These are phyloP conservation scores for Fusarium sp. DNA, from an alignment of 2,329 filamentous ascomycete species.

Conservation along the genomic window DNA sequence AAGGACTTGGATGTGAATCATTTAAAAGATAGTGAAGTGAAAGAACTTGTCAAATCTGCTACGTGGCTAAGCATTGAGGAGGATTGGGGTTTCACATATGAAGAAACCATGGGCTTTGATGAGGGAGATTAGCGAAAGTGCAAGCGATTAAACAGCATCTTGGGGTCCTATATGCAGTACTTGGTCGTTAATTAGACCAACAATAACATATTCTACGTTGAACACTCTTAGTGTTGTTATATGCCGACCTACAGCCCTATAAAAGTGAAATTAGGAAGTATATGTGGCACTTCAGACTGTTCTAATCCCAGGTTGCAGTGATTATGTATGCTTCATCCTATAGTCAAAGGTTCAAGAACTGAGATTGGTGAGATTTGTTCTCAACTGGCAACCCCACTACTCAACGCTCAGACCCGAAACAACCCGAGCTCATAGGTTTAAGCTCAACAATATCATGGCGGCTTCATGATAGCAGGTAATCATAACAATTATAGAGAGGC, in stretches of 20 bases:
- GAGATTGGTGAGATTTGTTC: neutral
- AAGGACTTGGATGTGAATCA: constrained; percentile 43
- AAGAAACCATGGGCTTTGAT: constrained; percentile 38
- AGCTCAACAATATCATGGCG: neutral
- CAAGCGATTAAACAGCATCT: neutral
- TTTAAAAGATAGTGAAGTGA: constrained; percentile 32
- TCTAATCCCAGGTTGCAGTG: neutral
- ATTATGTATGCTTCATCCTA: neutral
- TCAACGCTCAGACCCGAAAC: neutral
- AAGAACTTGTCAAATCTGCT: constrained; percentile 36
- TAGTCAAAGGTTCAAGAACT: neutral
- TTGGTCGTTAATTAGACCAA: neutral
- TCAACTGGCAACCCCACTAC: neutral
- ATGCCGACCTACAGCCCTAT: neutral
- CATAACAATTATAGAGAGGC: neutral
- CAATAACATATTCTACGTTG: neutral
- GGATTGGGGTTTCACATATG: constrained; percentile 48
- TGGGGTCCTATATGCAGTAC: neutral
- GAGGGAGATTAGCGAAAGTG: neutral
- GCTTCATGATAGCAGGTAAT: neutral
- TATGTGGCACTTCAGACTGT: neutral
- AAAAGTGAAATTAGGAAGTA: too few relatives aligned
- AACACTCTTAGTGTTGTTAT: neutral
- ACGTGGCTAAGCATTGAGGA: constrained; percentile 45
- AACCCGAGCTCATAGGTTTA: neutral